Evolutionary conservation across 2,329 filamentous ascomycete species (phyloP).

Genomic region (Apiospora phragmitis): DNA sequence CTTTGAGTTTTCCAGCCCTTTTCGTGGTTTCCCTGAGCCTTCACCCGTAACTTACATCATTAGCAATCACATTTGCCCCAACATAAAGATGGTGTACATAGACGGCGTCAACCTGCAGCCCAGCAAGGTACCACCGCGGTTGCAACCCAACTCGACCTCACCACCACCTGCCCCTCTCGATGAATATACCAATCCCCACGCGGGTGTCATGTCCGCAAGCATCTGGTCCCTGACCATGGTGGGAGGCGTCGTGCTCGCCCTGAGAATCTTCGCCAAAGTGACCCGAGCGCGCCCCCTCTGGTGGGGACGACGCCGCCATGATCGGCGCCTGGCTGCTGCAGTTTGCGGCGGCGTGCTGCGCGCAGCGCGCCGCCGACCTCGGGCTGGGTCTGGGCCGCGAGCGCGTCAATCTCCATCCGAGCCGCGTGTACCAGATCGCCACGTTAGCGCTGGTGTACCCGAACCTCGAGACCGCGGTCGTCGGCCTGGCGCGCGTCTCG

Average conservation of each 20-base stretch:
- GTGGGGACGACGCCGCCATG: conserved; percentile 11
- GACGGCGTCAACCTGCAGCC: not conserved
- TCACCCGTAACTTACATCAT: no score
- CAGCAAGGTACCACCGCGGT: not conserved
- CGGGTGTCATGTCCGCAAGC: not conserved
- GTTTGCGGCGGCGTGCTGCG: conserved; percentile 3
- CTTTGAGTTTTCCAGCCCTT: no score
- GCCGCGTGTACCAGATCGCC: not conserved
- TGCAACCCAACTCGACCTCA: not conserved
- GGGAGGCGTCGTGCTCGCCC: conserved; percentile 6
- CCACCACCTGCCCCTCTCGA: not conserved
- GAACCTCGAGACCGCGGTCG: not conserved
- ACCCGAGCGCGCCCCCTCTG: conserved; percentile 7
- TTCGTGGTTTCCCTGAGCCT: no score
- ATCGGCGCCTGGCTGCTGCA: conserved; percentile 1
- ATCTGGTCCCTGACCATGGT: conserved; percentile 6
- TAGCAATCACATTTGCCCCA: not conserved
- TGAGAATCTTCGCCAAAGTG: conserved; percentile 13
- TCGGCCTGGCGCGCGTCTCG: conserved; percentile 5
- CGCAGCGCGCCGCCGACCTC: conserved; percentile 1
- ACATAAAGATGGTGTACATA: not conserved
- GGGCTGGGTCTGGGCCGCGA: not conserved
- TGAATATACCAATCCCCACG: not conserved
- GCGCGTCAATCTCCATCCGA: not conserved
- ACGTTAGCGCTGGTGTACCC: conserved; percentile 11